These are phyloP conservation scores for Saturnispora galanensis DNA, from an alignment of 805 yeast species.

Conservation along the genomic window DNA sequence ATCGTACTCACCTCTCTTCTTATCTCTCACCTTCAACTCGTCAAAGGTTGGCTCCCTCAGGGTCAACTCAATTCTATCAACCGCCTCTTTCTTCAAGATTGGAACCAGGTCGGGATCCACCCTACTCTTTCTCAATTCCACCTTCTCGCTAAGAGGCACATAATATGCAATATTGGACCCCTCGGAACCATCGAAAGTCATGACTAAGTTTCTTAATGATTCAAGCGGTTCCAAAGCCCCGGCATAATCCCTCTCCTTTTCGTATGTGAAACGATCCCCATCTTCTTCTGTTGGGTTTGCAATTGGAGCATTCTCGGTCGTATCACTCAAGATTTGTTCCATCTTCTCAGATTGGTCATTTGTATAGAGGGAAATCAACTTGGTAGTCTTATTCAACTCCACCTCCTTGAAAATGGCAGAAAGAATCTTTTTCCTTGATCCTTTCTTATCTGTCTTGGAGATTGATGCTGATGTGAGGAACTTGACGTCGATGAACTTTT, in stretches of 20 bases:
- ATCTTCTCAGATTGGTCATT: constrained; percentile 24
- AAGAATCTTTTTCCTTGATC: constrained; percentile 29
- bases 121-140: constrained; percentile 80
- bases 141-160: constrained; percentile 66
- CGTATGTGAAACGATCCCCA: constrained; percentile 38
- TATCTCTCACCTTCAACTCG: constrained; percentile 62
- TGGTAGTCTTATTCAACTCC: constrained; percentile 51
- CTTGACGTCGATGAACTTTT: constrained; percentile 55
- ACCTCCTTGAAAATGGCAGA: constrained; percentile 69
- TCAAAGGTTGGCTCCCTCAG: constrained; percentile 65
- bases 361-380: constrained; percentile 65
- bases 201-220: constrained; percentile 52
- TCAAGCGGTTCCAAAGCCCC: constrained; percentile 45
- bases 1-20: constrained; percentile 57
- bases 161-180: constrained; percentile 47
- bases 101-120: constrained; percentile 50
- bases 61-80: constrained; percentile 51
- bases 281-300: constrained; percentile 26
- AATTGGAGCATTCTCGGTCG: constrained; percentile 37
- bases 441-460: constrained; percentile 25
- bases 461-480: constrained; percentile 49
- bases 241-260: constrained; percentile 72
- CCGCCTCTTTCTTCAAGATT: constrained; percentile 44
- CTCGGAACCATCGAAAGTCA: constrained; percentile 48
- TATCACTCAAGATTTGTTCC: constrained; percentile 36